Percentiles rank a stretch among this genome's conserved stretches.
These are phyloP conservation scores for Kickxella alabastrina DNA, from an alignment of 192 early-diverging fungal species.

Conservation along the genomic window DNA sequence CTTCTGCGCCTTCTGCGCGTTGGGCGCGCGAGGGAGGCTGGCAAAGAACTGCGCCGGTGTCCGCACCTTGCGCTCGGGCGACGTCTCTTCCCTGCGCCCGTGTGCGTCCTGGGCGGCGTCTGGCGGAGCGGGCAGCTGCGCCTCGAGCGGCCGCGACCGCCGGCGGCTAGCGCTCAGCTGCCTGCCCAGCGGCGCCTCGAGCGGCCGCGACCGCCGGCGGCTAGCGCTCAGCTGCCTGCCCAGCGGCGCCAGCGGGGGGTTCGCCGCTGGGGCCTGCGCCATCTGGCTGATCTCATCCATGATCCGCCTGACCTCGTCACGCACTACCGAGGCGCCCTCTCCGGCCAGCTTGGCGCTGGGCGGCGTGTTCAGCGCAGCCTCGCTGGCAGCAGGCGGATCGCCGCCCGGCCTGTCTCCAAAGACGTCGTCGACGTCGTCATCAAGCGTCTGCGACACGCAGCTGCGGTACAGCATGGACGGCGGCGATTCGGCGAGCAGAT, in stretches of 20 bases:
- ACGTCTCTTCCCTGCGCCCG: no score
- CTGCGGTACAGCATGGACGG: neutral
- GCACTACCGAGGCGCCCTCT: neutral
- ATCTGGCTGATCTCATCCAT: slow-evolving; percentile 17
- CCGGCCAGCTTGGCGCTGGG: neutral
- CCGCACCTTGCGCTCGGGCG: neutral
- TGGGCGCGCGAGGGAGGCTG: slow-evolving; percentile 8
- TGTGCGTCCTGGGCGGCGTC: no score
- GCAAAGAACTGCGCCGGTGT: slow-evolving; percentile 11
- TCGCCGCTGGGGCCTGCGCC: neutral
- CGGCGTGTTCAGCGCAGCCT: no score
- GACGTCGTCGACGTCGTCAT: no score
- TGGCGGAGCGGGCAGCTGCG: neutral
- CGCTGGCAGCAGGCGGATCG: no score
- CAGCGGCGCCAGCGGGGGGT: neutral
- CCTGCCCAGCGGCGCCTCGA: neutral
- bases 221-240: neutral
- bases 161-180: no score
- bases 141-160: neutral
- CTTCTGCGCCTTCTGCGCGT: neutral
- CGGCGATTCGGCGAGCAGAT: neutral
- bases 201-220: slow-evolving; percentile 1
- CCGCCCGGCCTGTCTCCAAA: no score
- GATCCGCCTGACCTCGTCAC: slow-evolving; percentile 8
- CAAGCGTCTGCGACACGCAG: no score